phyloP scores from a whole-genome alignment of 2,329 filamentous ascomycete species.

The Phaeosphaeria sp. region DNA sequence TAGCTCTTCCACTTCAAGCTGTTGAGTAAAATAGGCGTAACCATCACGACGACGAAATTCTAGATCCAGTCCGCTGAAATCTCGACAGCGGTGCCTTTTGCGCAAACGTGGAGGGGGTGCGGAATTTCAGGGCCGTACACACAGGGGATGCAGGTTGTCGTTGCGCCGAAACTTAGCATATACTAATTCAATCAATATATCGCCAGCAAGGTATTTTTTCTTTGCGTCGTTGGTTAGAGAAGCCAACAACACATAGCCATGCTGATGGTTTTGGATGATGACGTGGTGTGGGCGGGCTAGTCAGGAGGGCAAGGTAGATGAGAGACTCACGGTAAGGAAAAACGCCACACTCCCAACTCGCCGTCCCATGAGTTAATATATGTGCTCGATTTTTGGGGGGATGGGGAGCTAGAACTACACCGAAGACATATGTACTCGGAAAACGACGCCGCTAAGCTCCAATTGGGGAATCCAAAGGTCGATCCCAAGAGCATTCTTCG shows the following conservation, averaged over 20 bases:
- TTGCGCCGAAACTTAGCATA: constrained; percentile 34
- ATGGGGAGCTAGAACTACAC: too few relatives aligned
- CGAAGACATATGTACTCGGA: neutral
- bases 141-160: constrained; percentile 53
- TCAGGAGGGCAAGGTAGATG: too few relatives aligned
- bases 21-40: constrained; percentile 59
- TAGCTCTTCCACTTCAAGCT: constrained; percentile 60
- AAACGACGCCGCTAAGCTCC: neutral
- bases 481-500: neutral
- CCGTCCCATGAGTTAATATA: too few relatives aligned
- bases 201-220: too few relatives aligned
- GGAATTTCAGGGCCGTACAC: constrained; percentile 61
- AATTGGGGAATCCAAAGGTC: neutral
- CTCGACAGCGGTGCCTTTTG: constrained; percentile 54
- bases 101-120: constrained; percentile 57
- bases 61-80: constrained; percentile 10
- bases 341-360: constrained; percentile 57
- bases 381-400: too few relatives aligned
- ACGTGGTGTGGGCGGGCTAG: too few relatives aligned
- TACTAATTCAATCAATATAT: too few relatives aligned
- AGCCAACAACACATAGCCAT: too few relatives aligned
- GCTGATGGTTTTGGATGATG: neutral
- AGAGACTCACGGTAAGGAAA: constrained; percentile 53
- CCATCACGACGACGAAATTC: constrained; percentile 62
- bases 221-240: too few relatives aligned